Conservation (phyloP, 1,139 yeast genomes). For the Kodamaea ohmeri region DNA sequence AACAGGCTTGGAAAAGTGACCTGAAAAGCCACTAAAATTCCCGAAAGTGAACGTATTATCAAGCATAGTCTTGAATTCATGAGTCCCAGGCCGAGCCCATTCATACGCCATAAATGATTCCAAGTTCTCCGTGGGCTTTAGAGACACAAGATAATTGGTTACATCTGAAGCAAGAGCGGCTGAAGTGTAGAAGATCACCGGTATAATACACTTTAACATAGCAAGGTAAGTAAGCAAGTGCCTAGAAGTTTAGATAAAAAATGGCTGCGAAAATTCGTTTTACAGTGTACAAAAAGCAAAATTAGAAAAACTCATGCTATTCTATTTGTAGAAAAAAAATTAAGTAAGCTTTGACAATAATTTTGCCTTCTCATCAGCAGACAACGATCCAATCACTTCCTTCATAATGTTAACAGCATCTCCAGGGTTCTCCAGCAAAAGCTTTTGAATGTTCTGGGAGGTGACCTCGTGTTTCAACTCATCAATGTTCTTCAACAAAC, state of each 20-base stretch:
- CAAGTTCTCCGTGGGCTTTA: constrained; percentile 21
- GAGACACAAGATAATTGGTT: constrained; percentile 14
- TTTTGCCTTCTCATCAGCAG: constrained; percentile 60
- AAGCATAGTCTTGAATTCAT: constrained; percentile 43
- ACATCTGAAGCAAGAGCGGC: constrained; percentile 4
- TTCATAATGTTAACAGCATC: constrained; percentile 57
- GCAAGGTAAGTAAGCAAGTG: too few relatives aligned
- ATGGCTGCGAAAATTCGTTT: neutral
- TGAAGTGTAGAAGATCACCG: neutral
- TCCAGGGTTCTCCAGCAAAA: constrained; percentile 56
- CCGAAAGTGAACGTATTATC: constrained; percentile 55
- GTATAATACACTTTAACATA: constrained; percentile 4
- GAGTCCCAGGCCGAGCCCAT: constrained; percentile 27
- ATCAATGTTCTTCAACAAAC: constrained; percentile 59
- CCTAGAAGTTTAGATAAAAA: neutral
- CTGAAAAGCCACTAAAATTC: constrained; percentile 60
- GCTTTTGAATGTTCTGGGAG: constrained; percentile 58
- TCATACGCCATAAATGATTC: constrained; percentile 43
- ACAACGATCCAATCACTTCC: constrained; percentile 57
- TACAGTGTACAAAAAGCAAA: constrained; percentile 1
- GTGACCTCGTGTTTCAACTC: constrained; percentile 64
- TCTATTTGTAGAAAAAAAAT: neutral
- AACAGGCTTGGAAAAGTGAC: constrained; percentile 50
- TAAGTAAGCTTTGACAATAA: constrained; percentile 31
- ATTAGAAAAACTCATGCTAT: neutral